Base-by-base conservation (phyloP, 176 grass and related monocot genomes). In the Triticum timopheevii region DNA sequence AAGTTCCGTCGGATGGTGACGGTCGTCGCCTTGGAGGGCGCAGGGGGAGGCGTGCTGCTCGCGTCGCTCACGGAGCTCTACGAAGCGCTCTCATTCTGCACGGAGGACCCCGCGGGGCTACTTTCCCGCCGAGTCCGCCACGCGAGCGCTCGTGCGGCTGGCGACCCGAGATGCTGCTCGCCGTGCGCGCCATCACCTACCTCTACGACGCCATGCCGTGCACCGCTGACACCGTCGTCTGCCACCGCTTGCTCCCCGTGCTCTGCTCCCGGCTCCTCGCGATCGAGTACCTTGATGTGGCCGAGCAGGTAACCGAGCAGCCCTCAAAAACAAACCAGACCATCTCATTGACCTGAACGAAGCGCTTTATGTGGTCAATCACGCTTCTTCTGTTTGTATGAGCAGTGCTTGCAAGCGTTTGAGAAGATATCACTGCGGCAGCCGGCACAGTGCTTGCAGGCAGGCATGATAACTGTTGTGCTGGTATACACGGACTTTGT, bases 191-290 rank as follows among this genome's bases (percentile, higher is more conserved):
- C 25, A 86, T 98, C 65, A 96, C 94, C 12, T 98, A 98, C 92
- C 86, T 98, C 76, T 98, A 94, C 39, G 97, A 98, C 54, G 84
- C 90, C 70, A 96, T 98, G 90, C 97, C 97, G 10, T 88, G 94
- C 70, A 84, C 92, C 17, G 76, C 90, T 2, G 94, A 96, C 19
- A 83, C 90, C 38, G 77, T 98, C 12, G 92, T 92, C 35, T 83
- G 89, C 42, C 94, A 98, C 39, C 94, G 94, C 67, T 82, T 93
- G 23, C 70, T 98, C 40, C 97, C 97, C 24, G 77, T 96, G 49
- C 92, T 98, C 65, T 96, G 97, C 65, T 91, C 84, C 22, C 80
- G 79, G 6, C 87, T 98, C 47, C 86, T 92, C 69, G 70, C 85
- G 3, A 96, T 98, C 70, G 94, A 94, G 76, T 98, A 98, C 81